A percentile compares a stretch with the other conserved stretches of the same genome.
Evolutionary conservation across 2,329 filamentous ascomycete species (phyloP).

Genomic region (Aspergillus tubingensis): DNA sequence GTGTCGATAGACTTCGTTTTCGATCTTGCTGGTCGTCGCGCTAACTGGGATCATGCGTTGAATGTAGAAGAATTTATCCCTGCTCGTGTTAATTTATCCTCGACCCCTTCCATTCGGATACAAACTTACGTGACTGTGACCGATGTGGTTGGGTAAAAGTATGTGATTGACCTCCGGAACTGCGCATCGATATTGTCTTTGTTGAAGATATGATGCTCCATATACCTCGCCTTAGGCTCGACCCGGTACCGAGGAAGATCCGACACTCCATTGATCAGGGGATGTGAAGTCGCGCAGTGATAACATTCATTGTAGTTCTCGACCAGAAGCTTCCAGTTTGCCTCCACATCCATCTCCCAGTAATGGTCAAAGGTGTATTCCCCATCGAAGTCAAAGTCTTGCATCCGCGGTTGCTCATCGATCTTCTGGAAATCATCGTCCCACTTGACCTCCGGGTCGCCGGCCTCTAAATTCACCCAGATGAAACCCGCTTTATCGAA

Average conservation of each 20-base stretch:
- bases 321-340: constrained; percentile 28
- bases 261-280: constrained; percentile 42
- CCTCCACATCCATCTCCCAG: constrained; percentile 28
- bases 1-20: constrained; percentile 65
- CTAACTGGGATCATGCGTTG: constrained; percentile 61
- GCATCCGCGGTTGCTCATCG: constrained; percentile 26
- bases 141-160: constrained; percentile 32
- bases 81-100: constrained; percentile 16
- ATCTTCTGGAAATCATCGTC: constrained; percentile 19
- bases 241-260: constrained; percentile 59
- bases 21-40: constrained; percentile 55
- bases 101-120: neutral
- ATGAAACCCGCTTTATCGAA: constrained; percentile 26
- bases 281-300: constrained; percentile 29
- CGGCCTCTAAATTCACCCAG: constrained; percentile 28
- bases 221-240: constrained; percentile 51
- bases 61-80: constrained; percentile 62
- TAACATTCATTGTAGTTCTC: constrained; percentile 33
- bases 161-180: constrained; percentile 39
- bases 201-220: constrained; percentile 53
- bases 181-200: constrained; percentile 52
- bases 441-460: constrained; percentile 22
- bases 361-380: constrained; percentile 28
- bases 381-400: constrained; percentile 24
- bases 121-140: constrained; percentile 36